Conservation (phyloP, 768 basidiomycete genomes). For the Hypsizygus marmoreus region DNA sequence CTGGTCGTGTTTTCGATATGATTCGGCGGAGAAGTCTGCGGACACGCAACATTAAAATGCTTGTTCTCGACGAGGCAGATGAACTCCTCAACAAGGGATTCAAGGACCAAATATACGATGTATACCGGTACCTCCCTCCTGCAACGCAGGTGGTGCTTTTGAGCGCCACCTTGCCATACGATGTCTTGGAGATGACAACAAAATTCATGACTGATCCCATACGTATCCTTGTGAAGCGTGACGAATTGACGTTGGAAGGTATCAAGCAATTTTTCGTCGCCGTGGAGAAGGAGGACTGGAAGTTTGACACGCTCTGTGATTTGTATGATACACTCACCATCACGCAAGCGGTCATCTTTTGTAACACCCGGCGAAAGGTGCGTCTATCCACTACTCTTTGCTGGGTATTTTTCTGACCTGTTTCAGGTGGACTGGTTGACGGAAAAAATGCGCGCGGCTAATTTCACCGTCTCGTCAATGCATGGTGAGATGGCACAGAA, state of each 20-base stretch:
- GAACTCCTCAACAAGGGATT: slow-evolving; percentile 97
- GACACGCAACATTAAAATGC: slow-evolving; percentile 98
- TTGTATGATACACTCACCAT: slow-evolving; percentile 98
- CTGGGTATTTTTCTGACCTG: slow-evolving; percentile 10
- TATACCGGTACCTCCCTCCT: slow-evolving; percentile 95
- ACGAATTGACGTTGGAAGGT: slow-evolving; percentile 95
- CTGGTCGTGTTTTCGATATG: slow-evolving; percentile 99
- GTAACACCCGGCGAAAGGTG: slow-evolving; percentile 96
- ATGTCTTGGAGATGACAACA: slow-evolving; percentile 98
- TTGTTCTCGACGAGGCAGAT: slow-evolving; percentile 93
- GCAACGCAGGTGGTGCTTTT: slow-evolving; percentile 97
- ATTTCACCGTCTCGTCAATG: slow-evolving; percentile 97
- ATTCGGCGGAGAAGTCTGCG: slow-evolving; percentile 91
- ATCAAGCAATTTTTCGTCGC: slow-evolving; percentile 98
- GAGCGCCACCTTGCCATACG: slow-evolving; percentile 94
- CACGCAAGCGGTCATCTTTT: slow-evolving; percentile 99
- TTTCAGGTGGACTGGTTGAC: slow-evolving; percentile 93
- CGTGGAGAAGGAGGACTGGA: slow-evolving; percentile 99
- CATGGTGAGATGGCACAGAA: slow-evolving; percentile 97
- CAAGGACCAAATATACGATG: slow-evolving; percentile 99
- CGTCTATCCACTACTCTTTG: slow-evolving; percentile 17
- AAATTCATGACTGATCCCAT: slow-evolving; percentile 99
- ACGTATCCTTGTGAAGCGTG: slow-evolving; percentile 98
- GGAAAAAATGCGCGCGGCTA: slow-evolving; percentile 98
- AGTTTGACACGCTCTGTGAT: slow-evolving; percentile 97